Percentiles rank a stretch among this genome's conserved stretches.
Evolutionary conservation across 2,329 filamentous ascomycete species (phyloP).

Genomic region (Diaporthe sp.): DNA sequence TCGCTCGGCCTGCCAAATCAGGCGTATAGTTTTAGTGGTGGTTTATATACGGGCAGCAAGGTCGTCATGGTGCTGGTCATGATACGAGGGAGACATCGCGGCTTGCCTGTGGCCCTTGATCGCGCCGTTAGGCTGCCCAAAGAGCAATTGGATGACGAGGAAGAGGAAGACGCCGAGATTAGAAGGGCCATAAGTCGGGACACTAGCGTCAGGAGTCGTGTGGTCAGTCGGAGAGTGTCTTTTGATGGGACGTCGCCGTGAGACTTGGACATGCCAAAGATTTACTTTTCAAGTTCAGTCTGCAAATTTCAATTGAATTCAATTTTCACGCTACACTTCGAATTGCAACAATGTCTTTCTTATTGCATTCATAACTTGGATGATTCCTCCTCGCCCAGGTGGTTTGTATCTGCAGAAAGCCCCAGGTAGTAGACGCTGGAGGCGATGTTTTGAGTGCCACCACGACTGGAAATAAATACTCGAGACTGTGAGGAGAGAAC

Average conservation of each 20-base stretch:
- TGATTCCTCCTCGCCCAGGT: background rate
- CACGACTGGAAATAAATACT: background rate
- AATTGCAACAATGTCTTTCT: background rate
- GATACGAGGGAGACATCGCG: conserved; percentile 68
- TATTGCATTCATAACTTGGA: background rate
- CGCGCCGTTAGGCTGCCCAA: conserved; percentile 61
- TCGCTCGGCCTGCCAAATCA: conserved; percentile 36
- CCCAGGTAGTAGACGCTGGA: background rate
- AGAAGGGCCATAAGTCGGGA: conserved; percentile 35
- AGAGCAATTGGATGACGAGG: conserved; percentile 50
- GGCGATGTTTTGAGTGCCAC: background rate
- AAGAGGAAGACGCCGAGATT: conserved; percentile 41
- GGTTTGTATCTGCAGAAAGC: no score
- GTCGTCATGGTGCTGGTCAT: conserved; percentile 39
- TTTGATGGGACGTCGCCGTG: conserved; percentile 18
- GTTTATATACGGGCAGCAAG: conserved; percentile 40
- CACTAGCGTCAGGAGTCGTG: conserved; percentile 21
- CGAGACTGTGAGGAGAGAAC: background rate
- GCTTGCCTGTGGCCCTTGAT: conserved; percentile 69
- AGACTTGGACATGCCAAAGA: background rate
- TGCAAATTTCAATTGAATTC: no score
- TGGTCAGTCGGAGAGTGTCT: conserved; percentile 29
- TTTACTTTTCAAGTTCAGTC: background rate
- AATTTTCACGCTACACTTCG: background rate
- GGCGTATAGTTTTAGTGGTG: conserved; percentile 39